Base-by-base conservation (phyloP, 78 protist species). In the Thecamonas trahens region DNA sequence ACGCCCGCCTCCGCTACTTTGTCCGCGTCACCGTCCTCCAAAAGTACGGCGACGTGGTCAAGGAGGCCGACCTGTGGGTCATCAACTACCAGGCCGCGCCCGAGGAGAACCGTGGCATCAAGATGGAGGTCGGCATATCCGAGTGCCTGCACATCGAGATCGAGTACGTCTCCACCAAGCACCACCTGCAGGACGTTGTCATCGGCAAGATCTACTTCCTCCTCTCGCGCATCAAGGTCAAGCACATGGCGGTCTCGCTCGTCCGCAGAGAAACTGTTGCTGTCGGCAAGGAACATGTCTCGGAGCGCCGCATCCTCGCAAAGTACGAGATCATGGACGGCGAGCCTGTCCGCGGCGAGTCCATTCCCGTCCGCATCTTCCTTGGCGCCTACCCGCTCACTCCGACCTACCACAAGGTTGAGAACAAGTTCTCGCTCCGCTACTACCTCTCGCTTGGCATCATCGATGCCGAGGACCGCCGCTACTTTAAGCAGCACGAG, bases 141-240 rank as follows among this genome's bases (percentile, higher is more conserved):
- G 97, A 93, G 68, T 83, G 90, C 76, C 85, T 96, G 49, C 99
- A 96, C 84, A 94, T 96, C 37, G 98, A 96, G 77, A 94, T 96
- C 60, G 98, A 96, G 75, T 96, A 96, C 72, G 78, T 86, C 75
- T 61, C 72, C 37, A 83, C 95, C 42, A 92, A 91, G 76, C 83
- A 71, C 58, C 95, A 89, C 37, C 70, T 70, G 26, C 70, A 76
- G 67, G 98, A 94, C 60, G 95, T 84, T 2, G 82, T 94, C 67
- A 82, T 91, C 24, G 98, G 98, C 47, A 87, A 88, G 67, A 77
- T 94, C 60, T 90, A 67, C 61, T 94, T 92, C 74, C 70, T 87
- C 9, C 73, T 88, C 29, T 88, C 82, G 15, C 77, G 90, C 39
- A 67, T 86, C 44, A 83, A 81, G 52, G 70, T 86, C 62, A 89